Conservation (phyloP, 768 basidiomycete genomes). For the Pholiota microspora region DNA sequence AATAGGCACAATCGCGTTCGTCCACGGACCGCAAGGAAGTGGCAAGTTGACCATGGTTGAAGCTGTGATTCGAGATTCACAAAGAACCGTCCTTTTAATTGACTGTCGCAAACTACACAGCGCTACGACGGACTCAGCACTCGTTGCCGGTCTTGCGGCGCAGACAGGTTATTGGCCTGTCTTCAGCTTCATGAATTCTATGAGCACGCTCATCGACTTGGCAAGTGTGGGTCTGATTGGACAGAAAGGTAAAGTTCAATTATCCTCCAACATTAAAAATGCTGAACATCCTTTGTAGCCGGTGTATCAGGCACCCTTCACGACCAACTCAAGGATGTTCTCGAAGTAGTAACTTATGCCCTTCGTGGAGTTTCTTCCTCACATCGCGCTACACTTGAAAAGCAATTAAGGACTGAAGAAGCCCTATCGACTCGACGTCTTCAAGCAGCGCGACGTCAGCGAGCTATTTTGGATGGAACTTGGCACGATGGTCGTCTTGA, state of each 20-base stretch:
- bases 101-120: constrained; percentile 80
- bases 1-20: constrained; percentile 69
- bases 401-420: constrained; percentile 34
- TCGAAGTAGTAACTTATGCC: constrained; percentile 73
- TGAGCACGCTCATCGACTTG: constrained; percentile 86
- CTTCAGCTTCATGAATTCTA: constrained; percentile 80
- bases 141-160: constrained; percentile 65
- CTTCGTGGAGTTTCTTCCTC: constrained; percentile 62
- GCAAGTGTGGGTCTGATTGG: constrained; percentile 93
- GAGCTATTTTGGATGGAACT: constrained; percentile 55
- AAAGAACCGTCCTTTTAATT: constrained; percentile 74
- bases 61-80: constrained; percentile 46
- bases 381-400: constrained; percentile 42
- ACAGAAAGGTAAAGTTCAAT: constrained; percentile 70
- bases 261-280: neutral
- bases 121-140: constrained; percentile 62
- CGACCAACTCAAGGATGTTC: constrained; percentile 82
- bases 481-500: constrained; percentile 91
- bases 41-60: constrained; percentile 68
- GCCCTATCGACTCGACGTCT: constrained; percentile 35
- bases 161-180: constrained; percentile 91
- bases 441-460: constrained; percentile 35
- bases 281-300: constrained; percentile 41
- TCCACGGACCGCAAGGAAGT: constrained; percentile 83
- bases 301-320: constrained; percentile 78